Evolutionary conservation across 2,329 filamentous ascomycete genomes (phyloP), one percentile per base, ranked within the genome.

Genomic region (Fusarium camptoceras): DNA sequence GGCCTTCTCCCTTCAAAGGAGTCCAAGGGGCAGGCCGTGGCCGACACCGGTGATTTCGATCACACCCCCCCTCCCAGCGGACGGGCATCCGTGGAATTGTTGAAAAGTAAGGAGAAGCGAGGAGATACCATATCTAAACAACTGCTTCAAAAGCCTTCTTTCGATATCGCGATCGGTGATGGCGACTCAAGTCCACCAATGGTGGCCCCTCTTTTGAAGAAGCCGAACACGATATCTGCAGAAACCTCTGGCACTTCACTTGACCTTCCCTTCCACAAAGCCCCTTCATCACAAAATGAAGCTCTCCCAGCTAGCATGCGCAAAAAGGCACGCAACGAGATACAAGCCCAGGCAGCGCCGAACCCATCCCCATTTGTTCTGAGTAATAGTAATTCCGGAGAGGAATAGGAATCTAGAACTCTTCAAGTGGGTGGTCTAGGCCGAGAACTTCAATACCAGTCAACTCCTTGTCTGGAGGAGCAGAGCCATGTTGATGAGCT

Each of bases 11-110:
- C 69, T 47, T 43, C 59, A 18, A 61, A 53, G 30, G 55, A 73
- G 27, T 55, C 58, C 8, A 51, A 73, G 25, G 61, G 63, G 28
- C 58, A 66, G 42, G 50, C 53, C 7, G 59, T 71, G 31, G 71
- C 73, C 60, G 71, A 72, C 15, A 34, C 51, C 34, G 73, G 72
- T n/a, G 74, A 75, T 49, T 79, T 81, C 51, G 76, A 80, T 59
- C 64, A 71, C 22, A 79, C 78, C 22, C 78, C 79, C 20, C 68
- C 74, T n/a, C 75, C 76, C 11, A 81, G 78, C 48, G 58, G 64
- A 28, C 76, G 74, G 18, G 58, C 75, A 18, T 79, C 77, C 11
- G 49, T 78, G 11, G 70, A 75, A 2, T 46, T 69, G 15, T 49
- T 73, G 25, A 67, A 71, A 20, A 24, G 54, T 5, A 64, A 73